Evolutionary conservation across 2,329 filamentous ascomycete genomes (phyloP).

Genomic region (Epichloe elymi): DNA sequence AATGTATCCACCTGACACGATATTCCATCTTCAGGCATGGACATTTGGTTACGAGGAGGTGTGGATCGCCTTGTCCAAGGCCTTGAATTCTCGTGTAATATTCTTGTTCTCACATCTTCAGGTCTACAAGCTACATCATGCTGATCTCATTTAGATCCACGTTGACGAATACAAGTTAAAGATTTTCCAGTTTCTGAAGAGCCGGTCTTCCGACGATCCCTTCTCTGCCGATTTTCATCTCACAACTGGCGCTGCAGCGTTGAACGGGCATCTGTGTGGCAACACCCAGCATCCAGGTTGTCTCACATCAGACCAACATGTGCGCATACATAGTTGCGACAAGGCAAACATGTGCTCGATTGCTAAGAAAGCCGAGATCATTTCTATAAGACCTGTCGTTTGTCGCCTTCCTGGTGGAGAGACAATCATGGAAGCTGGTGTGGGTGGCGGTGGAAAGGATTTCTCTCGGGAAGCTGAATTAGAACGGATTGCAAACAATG

Average conservation of each 20-base stretch:
- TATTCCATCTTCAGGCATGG: slow-evolving; percentile 81
- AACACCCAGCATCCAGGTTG: slow-evolving; percentile 60
- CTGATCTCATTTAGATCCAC: slow-evolving; percentile 45
- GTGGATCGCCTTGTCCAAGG: slow-evolving; percentile 67
- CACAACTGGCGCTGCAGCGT: slow-evolving; percentile 47
- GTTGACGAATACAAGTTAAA: slow-evolving; percentile 68
- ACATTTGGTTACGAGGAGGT: slow-evolving; percentile 87
- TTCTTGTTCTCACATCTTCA: background rate
- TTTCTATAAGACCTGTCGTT: slow-evolving; percentile 70
- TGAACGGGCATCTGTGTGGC: slow-evolving; percentile 63
- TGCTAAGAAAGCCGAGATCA: slow-evolving; percentile 36
- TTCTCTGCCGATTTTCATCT: slow-evolving; percentile 29
- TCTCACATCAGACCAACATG: slow-evolving; percentile 48
- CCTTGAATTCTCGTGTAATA: slow-evolving; percentile 48
- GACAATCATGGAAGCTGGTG: slow-evolving; percentile 59
- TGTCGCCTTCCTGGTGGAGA: slow-evolving; percentile 45
- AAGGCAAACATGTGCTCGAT: slow-evolving; percentile 49
- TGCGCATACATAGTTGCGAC: slow-evolving; percentile 77
- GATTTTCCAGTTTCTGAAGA: slow-evolving; percentile 54
- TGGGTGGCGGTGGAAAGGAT: slow-evolving; percentile 69
- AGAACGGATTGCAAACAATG: slow-evolving; percentile 39
- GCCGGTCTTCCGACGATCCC: slow-evolving; percentile 25
- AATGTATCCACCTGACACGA: slow-evolving; percentile 56
- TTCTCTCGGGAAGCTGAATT: slow-evolving; percentile 55
- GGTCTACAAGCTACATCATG: background rate